Conservation (phyloP, 2,329 filamentous ascomycete species). For the Ilyonectria mors-panacis region DNA sequence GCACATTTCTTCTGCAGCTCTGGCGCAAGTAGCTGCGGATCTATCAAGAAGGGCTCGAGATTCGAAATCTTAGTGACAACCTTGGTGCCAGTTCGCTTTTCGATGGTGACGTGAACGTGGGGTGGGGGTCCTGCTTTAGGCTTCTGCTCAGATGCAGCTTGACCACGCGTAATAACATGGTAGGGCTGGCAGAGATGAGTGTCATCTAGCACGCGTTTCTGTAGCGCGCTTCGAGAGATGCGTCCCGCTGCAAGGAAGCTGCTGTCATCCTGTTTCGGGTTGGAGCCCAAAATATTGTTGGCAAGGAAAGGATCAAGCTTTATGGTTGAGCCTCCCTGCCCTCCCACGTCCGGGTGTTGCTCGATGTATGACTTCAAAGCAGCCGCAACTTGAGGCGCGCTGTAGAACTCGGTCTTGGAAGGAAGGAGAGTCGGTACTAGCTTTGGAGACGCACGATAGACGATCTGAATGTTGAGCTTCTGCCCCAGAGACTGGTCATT, state of each 20-base stretch:
- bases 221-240: constrained; percentile 36
- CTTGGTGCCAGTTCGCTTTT: constrained; percentile 44
- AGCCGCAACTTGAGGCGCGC: constrained; percentile 34
- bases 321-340: constrained; percentile 35
- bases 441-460: constrained; percentile 38
- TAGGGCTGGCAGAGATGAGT: constrained; percentile 39
- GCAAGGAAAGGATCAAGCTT: constrained; percentile 41
- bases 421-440: constrained; percentile 39
- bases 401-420: constrained; percentile 44
- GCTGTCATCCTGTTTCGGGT: constrained; percentile 38
- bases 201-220: constrained; percentile 41
- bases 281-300: constrained; percentile 38
- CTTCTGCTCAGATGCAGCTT: constrained; percentile 32
- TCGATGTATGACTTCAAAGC: constrained; percentile 44
- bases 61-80: constrained; percentile 44
- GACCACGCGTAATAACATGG: constrained; percentile 34
- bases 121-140: constrained; percentile 40
- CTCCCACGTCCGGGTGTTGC: constrained; percentile 35
- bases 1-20: constrained; percentile 45
- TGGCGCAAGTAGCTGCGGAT: constrained; percentile 39
- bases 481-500: constrained; percentile 25
- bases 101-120: constrained; percentile 38
- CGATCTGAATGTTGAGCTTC: constrained; percentile 34
- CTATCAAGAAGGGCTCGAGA: constrained; percentile 41
- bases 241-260: constrained; percentile 37